Base-by-base conservation (phyloP, 2,329 filamentous ascomycete genomes). In the Thyridium curvatum region DNA sequence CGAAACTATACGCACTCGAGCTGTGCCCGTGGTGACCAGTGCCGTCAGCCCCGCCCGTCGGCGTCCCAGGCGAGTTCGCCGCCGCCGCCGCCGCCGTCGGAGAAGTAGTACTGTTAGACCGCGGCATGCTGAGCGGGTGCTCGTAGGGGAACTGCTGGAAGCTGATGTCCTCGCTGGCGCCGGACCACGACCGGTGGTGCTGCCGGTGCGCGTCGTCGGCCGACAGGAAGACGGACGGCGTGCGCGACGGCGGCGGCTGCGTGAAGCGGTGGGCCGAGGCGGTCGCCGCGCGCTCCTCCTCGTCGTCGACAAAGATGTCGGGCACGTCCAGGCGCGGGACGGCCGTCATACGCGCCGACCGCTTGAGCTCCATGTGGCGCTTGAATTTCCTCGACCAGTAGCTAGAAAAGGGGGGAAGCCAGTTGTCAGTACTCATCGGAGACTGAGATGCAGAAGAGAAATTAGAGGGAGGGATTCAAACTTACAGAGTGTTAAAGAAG, bases 401-500 rank as follows among this genome's bases (percentile, higher is more conserved):
- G 46, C 84, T 77, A 15, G 3, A 32, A 32, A 33, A 15, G 3
- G 17, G 18, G 18, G 16, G 15, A 31, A 13, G 12, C 15, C 28
- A 18, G 12, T 26, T 40, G 37, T 26, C 21, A 37, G 37, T 4
- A 30, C 42, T 12, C 10, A 33, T 55, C 38, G 61, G 50, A 37
- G 34, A 38, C n/a, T n/a, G n/a, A n/a, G n/a, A n/a, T n/a, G n/a
- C n/a, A 12, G 12, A 16, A 3, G n/a, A 2, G 12, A n/a, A 3
- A 34, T 32, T n/a, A 30, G 14, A 6, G 8, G 21, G 9, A 16
- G 9, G 4, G 32, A 10, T 3, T 5, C 32, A 29, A 13, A 65
- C 75, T 63, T 65, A 90, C 65, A 93, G 63, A 12, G 90, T 97
- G 58, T 97, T 86, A 61, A 98, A 97, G 67, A 98, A 98, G 31